Evolutionary conservation across 192 early-diverging fungal species (phyloP), one percentile per base, ranked within the genome.

Genomic region (Rhizoclosmatium sp.): DNA sequence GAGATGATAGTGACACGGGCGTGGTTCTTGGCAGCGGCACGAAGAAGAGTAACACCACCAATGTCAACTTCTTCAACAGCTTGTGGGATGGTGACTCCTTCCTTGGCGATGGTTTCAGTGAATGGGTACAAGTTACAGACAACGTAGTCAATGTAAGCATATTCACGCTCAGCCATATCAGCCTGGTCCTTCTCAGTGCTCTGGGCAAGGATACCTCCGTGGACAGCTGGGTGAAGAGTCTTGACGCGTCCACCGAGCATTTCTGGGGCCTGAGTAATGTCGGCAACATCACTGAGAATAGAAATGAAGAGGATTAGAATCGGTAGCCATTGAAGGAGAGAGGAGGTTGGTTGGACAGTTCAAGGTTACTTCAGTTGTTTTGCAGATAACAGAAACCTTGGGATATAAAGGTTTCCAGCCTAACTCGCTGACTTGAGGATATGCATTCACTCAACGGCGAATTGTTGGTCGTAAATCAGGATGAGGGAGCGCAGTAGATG

Each of bases 21-120:
- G 83, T 98, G 97, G 87, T 99, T 99, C 92, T 99, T 99, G 72
- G 98, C 98, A 78, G 98, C 98, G 65, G 98, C 98, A 78, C 98
- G 94, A 68, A 98, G 88, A 66, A 99, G 90, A 42, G 98, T 98
- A 23, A 99, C 98, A 82, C 98, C 98, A 80, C 97, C 97, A 85
- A 99, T 99, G 78, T 99, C 98, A 81, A 99, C 92, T 83, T 99
- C 98, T 83, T 99, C 98, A 61, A 99, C 97, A 54, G 96, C 97
- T 79, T 98, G 90, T 42, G 96, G 85, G 76, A 98, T 92, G 44
- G 96, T 97, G 39, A 98, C 96, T 44, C 90, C 93, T 41, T 85
- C 88, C 82, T 94, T 94, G 44, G 94, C 93, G 66, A 98, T 88
- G 19, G 97, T 98, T 85, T 96, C 90, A 84, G 96, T 92, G 90